Evolutionary conservation across 73 alveolate genomes (phyloP).

Genomic region (Paramecium pentaurelia): DNA sequence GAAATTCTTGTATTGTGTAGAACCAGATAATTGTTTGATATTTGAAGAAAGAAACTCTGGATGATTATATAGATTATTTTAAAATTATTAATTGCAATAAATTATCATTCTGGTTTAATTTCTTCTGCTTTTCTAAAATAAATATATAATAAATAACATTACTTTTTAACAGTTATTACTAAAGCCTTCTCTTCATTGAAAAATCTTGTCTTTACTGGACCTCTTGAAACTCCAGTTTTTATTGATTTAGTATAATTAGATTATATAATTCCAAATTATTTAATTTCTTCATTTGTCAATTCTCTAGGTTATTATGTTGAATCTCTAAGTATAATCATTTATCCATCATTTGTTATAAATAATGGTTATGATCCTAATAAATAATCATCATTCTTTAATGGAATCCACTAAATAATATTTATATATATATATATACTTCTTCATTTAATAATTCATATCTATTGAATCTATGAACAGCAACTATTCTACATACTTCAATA

Average conservation of each 20-base stretch:
- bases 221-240: background rate
- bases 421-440: background rate
- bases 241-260: background rate
- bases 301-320: background rate
- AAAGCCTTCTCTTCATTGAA: background rate
- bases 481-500: conserved; percentile 9
- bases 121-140: background rate
- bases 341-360: background rate
- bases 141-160: background rate
- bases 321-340: background rate
- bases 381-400: background rate
- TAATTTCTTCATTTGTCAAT: background rate
- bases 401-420: background rate
- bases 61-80: background rate
- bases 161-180: background rate
- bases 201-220: background rate
- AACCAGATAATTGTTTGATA: background rate
- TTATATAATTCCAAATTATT: background rate
- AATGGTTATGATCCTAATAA: background rate
- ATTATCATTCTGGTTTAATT: background rate
- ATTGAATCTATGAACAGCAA: conserved; percentile 24
- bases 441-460: background rate
- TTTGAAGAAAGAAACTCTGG: background rate
- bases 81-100: background rate
- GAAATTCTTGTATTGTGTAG: background rate